Base-by-base conservation (phyloP, 805 yeast species). In the Saccharomyces eubayanus region DNA sequence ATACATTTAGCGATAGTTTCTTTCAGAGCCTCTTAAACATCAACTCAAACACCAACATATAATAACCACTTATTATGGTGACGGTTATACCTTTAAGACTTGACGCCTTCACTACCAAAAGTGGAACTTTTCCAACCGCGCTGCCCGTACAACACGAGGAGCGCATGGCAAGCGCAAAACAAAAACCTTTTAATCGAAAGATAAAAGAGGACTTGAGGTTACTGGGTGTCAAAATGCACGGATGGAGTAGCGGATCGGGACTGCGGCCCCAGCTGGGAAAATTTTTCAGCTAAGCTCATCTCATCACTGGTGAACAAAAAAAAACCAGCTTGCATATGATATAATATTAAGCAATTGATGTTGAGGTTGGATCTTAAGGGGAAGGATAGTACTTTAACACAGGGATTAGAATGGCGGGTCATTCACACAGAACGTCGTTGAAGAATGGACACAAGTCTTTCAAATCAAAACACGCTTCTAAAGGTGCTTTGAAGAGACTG, bases 401-500 rank as follows among this genome's bases (percentile, higher is more conserved):
- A 16, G 21, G 43, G 12, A 16, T 36, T 24, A 36, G 43, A 36
- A 82, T 84, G 86, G 88, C 86, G 48, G 87, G 87, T 62, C 87
- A 85, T 69, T 81, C 89, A 6, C 98, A 94, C 68, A 80, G 98
- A 67, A 77, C 92, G 11, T 82, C 96, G 3, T 73, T 88, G 47
- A 92, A 89, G 71, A 84, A 84, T 65, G 83, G 83, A 49, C 96
- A 92, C 64, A 94, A 94, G 73, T 79, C 91, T 9, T 95, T 89
- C 78, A 95, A 94, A 68, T 81, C 96, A 2, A 87, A 84, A 67
- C 99, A 94, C 75, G 81, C 96, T 21, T 81, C 96, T 12, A 94
- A 94, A 67, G 87, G 96, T 56, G 81, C 90, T 36, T 70, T 92
- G 63, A 95, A 90, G 67, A 87, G 89, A 59, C 76, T 81, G 55